Evolutionary conservation across 441 rosid species (phyloP), one percentile per base, ranked within the genome.

Genomic region (Populus hybrid): DNA sequence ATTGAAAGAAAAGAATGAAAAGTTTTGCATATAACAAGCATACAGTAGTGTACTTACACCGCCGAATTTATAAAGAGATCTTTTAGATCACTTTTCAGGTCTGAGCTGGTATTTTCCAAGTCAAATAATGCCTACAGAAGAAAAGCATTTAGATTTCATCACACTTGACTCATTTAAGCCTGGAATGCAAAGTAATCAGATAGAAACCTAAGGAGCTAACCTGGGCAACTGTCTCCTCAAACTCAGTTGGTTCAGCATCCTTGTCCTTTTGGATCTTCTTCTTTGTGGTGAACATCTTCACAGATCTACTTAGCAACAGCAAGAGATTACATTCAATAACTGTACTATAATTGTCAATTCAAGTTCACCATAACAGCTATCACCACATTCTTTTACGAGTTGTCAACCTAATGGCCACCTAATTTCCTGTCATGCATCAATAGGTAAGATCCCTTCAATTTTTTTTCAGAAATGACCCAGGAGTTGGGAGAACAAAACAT

Each of bases 1-100:
- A 28, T 4, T 10, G 10, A 42, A 72, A 24, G 32, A 68, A 3
- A n/a, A 53, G 35, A 9, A 53, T 0, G 18, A 3, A 72, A 5
- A 8, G 10, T 34, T 64, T 5, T n/a, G 50, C 14, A 53, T 21
- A 21, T 61, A 67, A 34, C 18, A 73, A 2, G 36, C 10, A 63
- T 64, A 32, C 23, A 23, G 46, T 21, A 50, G 21, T 21, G 34
- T 53, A 28, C 94, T 70, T 90, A 93, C 98, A 80, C 81, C 73
- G 95, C 95, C 53, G 88, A 86, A 82, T 91, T 91, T 24, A 93
- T 94, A 88, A 74, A 94, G 53, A 94, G 93, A 86, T 94, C 98
- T 78, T 94, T 92, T 80, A 94, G 70, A 38, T 94, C 97, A 81
- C 92, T 88, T 81, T 92, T 94, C 81, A 94, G 82, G 76, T 94